phyloP scores from a whole-genome alignment of 2,329 filamentous ascomycete genomes.

The Phyllosticta citriasiana region DNA sequence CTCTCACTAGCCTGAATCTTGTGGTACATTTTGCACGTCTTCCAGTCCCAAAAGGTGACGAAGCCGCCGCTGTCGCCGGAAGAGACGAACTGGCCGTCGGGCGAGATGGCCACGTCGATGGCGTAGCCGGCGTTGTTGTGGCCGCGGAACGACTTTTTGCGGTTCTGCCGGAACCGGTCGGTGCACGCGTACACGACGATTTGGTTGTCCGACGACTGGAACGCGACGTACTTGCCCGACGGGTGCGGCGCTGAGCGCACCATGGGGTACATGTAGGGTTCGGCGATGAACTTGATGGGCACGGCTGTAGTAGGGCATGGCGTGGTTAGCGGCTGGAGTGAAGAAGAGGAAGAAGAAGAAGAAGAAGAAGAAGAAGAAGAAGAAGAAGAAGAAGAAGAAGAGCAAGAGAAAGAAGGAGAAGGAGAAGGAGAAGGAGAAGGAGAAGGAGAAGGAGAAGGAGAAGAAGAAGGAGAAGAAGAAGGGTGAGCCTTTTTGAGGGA shows the following conservation, averaged over 20 bases:
- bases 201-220: conserved; percentile 90
- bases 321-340: conserved; percentile 37
- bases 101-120: conserved; percentile 78
- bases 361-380: too few relatives aligned
- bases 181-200: conserved; percentile 91
- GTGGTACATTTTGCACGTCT: conserved; percentile 98
- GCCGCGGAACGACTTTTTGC: conserved; percentile 91
- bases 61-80: conserved; percentile 82
- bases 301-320: conserved; percentile 47
- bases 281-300: conserved; percentile 95
- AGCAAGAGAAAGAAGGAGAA: too few relatives aligned
- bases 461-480: too few relatives aligned
- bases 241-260: conserved; percentile 78
- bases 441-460: too few relatives aligned
- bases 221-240: conserved; percentile 85
- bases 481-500: too few relatives aligned
- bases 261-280: conserved; percentile 96
- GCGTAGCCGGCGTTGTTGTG: conserved; percentile 94
- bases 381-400: too few relatives aligned
- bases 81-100: conserved; percentile 84
- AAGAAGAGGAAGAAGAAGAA: not conserved
- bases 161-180: conserved; percentile 93
- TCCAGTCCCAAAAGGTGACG: conserved; percentile 98
- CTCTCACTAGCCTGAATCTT: conserved; percentile 81
- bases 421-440: too few relatives aligned